Conservation (phyloP, 352 stramenopile genomes). For the Phytophthora hybrid region DNA sequence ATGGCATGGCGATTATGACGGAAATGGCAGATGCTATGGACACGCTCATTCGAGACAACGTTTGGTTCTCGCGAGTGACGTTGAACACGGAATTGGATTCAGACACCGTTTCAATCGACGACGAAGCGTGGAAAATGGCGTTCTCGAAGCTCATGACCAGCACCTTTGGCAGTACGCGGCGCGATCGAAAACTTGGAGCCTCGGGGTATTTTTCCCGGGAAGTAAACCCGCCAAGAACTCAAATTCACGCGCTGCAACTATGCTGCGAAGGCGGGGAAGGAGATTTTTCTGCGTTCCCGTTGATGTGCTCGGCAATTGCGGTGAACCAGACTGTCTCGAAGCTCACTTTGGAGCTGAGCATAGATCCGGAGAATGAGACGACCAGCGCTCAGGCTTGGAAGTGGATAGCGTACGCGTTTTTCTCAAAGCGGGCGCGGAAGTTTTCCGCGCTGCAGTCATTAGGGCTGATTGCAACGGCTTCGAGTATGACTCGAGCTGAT, state of each 20-base stretch:
- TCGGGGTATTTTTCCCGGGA: background rate
- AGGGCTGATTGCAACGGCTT: background rate
- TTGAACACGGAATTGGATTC: background rate
- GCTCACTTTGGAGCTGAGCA: background rate
- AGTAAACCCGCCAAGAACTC: background rate
- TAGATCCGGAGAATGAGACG: background rate
- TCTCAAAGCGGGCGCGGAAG: background rate
- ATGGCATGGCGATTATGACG: background rate
- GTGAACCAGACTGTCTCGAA: background rate
- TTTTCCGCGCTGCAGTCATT: background rate
- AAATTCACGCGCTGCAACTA: background rate
- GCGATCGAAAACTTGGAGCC: background rate
- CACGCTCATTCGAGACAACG: background rate
- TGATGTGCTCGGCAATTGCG: background rate
- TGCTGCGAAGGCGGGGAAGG: background rate
- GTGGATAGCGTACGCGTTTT: background rate
- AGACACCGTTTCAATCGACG: background rate
- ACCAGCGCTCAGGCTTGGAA: background rate
- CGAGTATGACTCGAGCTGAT: background rate
- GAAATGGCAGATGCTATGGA: background rate
- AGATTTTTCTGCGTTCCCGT: background rate
- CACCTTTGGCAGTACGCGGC: background rate
- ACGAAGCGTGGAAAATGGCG: background rate
- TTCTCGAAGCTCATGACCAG: background rate
- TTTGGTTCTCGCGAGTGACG: background rate